Percentiles rank a stretch among this genome's conserved stretches.
Evolutionary conservation across 345 rosid species (phyloP).

Genomic region (Brassica juncea): DNA sequence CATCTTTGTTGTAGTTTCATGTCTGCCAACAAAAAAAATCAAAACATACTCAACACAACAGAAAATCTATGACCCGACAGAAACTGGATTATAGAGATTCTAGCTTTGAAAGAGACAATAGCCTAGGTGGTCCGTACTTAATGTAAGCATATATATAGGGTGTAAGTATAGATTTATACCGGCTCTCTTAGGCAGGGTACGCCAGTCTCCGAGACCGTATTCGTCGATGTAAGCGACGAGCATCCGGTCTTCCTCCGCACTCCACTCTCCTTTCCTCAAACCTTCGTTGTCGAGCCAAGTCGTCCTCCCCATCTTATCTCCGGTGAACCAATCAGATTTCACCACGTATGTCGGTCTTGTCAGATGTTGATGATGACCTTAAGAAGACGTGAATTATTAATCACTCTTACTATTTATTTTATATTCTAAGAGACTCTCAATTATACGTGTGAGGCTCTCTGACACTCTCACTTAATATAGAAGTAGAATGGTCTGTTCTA

Average conservation of each 20-base stretch:
- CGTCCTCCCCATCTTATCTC: conserved; percentile 37
- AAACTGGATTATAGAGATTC: conserved; percentile 17
- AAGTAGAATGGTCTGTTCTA: background rate
- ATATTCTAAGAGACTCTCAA: background rate
- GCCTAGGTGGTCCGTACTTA: background rate
- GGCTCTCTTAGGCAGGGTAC: conserved; percentile 59
- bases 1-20: background rate
- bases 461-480: conserved; percentile 12
- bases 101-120: conserved; percentile 25
- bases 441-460: conserved; percentile 5
- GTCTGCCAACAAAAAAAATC: background rate
- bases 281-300: conserved; percentile 36
- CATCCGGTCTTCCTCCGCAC: conserved; percentile 64
- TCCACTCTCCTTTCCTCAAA: conserved; percentile 84
- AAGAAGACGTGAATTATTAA: conserved; percentile 16
- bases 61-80: conserved; percentile 10
- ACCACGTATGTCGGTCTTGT: background rate
- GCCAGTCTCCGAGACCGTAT: conserved; percentile 73
- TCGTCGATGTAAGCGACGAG: conserved; percentile 52
- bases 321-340: conserved; percentile 3
- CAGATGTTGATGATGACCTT: background rate
- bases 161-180: conserved; percentile 45
- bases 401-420: background rate
- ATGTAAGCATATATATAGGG: background rate
- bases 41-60: background rate